Conservation (phyloP, 768 basidiomycete species). For the Mycena kentingensis region DNA sequence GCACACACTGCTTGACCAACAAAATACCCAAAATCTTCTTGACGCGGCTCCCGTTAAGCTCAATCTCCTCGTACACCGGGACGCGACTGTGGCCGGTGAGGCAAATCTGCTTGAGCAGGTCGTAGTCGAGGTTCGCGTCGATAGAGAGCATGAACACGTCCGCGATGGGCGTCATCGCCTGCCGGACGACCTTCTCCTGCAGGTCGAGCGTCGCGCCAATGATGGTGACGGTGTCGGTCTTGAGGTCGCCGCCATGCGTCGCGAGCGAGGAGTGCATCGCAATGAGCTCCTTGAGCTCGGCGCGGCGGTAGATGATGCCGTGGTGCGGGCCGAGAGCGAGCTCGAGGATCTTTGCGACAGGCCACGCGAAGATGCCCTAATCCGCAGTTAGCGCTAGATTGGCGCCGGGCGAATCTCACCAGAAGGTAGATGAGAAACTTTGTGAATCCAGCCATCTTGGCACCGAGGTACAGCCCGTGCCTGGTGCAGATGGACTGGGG, state of each 20-base stretch:
- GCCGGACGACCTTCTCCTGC: constrained; percentile 81
- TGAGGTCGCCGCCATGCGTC: constrained; percentile 81
- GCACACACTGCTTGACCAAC: constrained; percentile 86
- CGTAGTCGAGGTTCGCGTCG: constrained; percentile 80
- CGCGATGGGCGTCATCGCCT: constrained; percentile 82
- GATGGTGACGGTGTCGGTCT: constrained; percentile 84
- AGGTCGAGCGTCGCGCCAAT: constrained; percentile 88
- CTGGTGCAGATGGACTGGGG: constrained; percentile 92
- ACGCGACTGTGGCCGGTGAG: constrained; percentile 82
- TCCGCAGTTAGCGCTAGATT: constrained; percentile 4
- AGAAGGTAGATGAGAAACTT: constrained; percentile 66
- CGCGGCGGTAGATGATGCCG: constrained; percentile 87
- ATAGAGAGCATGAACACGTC: constrained; percentile 89
- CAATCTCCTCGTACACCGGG: constrained; percentile 79
- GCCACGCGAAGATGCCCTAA: constrained; percentile 79
- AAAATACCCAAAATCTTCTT: constrained; percentile 88
- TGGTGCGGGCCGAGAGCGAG: constrained; percentile 79
- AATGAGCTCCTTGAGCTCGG: constrained; percentile 88
- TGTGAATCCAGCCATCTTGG: constrained; percentile 79
- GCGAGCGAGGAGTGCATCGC: constrained; percentile 79
- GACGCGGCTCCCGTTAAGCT: constrained; percentile 54
- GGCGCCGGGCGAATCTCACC: constrained; percentile 39
- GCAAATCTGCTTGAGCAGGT: constrained; percentile 73
- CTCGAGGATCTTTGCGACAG: constrained; percentile 81
- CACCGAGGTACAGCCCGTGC: constrained; percentile 85